A percentile compares a stretch with the other conserved stretches of the same genome.
Conservation (phyloP, 441 rosid species). For the Brassica balearica region DNA sequence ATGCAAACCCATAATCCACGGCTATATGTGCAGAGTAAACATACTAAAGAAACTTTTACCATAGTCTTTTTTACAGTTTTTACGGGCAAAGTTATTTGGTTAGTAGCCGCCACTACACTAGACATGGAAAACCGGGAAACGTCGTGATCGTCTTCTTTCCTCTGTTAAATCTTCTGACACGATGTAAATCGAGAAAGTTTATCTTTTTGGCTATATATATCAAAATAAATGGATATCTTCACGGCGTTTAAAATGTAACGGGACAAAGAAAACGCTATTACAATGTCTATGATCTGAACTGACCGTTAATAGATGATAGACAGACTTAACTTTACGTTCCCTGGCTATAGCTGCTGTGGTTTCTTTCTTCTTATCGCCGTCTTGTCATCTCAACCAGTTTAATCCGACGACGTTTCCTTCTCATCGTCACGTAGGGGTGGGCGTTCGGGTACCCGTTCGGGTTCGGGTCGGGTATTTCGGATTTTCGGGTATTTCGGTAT, state of each 20-base stretch:
- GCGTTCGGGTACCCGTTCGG: no score
- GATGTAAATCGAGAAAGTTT: not conserved
- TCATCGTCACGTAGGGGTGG: constrained; percentile 36
- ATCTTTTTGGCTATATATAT: not conserved
- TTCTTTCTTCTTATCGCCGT: constrained; percentile 1
- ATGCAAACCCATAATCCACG: no score
- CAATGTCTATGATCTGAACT: constrained; percentile 14
- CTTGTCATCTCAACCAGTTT: constrained; percentile 29
- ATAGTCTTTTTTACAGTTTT: not conserved
- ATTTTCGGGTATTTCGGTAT: no score
- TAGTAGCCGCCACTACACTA: constrained; percentile 39
- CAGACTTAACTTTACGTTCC: constrained; percentile 29
- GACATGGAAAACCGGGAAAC: constrained; percentile 30
- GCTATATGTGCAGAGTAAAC: no score
- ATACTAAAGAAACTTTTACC: not conserved
- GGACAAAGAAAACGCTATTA: not conserved
- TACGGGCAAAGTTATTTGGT: not conserved
- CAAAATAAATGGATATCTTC: not conserved
- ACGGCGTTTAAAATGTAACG: constrained; percentile 29
- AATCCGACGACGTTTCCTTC: constrained; percentile 15
- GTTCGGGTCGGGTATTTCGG: no score
- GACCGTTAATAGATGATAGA: constrained; percentile 26
- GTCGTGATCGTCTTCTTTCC: constrained; percentile 20
- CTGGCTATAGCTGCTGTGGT: constrained; percentile 6
- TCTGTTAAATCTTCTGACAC: constrained; percentile 39